Evolutionary conservation across 1,139 yeast genomes (phyloP).

Genomic region (Suhomyces anneliseae): DNA sequence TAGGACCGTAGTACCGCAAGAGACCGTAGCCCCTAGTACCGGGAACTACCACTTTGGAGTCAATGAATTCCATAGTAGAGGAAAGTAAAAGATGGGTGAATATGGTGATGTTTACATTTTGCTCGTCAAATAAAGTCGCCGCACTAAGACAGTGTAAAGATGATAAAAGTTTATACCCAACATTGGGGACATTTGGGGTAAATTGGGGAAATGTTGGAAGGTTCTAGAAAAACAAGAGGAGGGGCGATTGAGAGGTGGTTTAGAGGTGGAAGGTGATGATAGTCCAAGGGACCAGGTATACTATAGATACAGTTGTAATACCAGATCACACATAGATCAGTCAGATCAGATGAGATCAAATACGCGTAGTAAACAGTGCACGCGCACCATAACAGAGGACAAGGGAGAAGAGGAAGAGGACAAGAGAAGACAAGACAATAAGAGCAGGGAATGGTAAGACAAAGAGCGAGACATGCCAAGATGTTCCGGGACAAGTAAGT

Average conservation of each 20-base stretch:
- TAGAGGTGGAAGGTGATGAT: background rate
- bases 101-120: background rate
- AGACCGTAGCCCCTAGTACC: slow-evolving; percentile 57
- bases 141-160: background rate
- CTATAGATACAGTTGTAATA: too few relatives aligned
- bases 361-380: too few relatives aligned
- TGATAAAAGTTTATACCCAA: background rate
- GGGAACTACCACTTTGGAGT: slow-evolving; percentile 41
- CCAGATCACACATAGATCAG: too few relatives aligned
- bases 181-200: background rate
- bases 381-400: too few relatives aligned
- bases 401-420: too few relatives aligned
- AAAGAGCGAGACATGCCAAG: too few relatives aligned
- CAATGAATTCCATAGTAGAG: slow-evolving; percentile 22
- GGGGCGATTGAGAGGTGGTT: background rate
- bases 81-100: background rate
- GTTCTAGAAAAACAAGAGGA: background rate
- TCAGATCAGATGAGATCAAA: too few relatives aligned
- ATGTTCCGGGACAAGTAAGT: too few relatives aligned
- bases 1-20: slow-evolving; percentile 70
- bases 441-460: too few relatives aligned
- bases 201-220: background rate
- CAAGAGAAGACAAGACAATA: too few relatives aligned
- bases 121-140: background rate
- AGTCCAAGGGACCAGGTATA: too few relatives aligned